Evolutionary conservation across 805 yeast genomes (phyloP).

Genomic region (Blastobotrys muscicola): DNA sequence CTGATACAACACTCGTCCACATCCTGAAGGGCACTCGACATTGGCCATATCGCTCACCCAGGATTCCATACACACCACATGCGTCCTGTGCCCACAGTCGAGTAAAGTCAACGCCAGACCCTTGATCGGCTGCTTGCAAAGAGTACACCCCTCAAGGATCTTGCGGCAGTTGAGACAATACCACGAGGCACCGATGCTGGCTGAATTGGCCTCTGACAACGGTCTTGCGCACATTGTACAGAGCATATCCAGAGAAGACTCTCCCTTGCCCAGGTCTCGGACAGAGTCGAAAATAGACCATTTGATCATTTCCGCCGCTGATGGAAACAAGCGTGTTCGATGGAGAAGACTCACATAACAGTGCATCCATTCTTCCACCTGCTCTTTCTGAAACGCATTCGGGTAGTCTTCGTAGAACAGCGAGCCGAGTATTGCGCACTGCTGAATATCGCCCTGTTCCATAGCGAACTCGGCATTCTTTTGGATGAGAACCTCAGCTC

Average conservation of each 20-base stretch:
- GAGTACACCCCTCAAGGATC: conserved; percentile 58
- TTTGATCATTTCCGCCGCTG: conserved; percentile 49
- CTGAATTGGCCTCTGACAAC: conserved; percentile 23
- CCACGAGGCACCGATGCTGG: conserved; percentile 51
- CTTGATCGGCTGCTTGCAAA: conserved; percentile 67
- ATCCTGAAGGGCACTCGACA: conserved; percentile 74
- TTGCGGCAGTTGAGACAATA: conserved; percentile 66
- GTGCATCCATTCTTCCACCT: conserved; percentile 46
- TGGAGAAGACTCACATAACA: conserved; percentile 47
- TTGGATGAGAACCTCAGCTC: conserved; percentile 39
- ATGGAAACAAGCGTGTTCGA: conserved; percentile 41
- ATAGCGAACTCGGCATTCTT: conserved; percentile 47
- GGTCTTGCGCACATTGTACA: conserved; percentile 27
- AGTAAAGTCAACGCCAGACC: conserved; percentile 54
- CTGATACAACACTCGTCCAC: conserved; percentile 23
- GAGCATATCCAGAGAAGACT: conserved; percentile 39
- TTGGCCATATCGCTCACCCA: conserved; percentile 67
- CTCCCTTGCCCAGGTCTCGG: conserved; percentile 22
- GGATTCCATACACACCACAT: conserved; percentile 62
- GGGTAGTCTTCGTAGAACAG: conserved; percentile 40
- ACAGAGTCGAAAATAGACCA: conserved; percentile 27
- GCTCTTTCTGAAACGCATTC: conserved; percentile 20
- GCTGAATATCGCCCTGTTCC: conserved; percentile 53
- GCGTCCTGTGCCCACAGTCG: conserved; percentile 83
- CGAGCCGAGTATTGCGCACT: conserved; percentile 48